A percentile compares a stretch with the other conserved stretches of the same genome.
Conservation (phyloP, 106 monocot species). For the Platanthera zijinensis region DNA sequence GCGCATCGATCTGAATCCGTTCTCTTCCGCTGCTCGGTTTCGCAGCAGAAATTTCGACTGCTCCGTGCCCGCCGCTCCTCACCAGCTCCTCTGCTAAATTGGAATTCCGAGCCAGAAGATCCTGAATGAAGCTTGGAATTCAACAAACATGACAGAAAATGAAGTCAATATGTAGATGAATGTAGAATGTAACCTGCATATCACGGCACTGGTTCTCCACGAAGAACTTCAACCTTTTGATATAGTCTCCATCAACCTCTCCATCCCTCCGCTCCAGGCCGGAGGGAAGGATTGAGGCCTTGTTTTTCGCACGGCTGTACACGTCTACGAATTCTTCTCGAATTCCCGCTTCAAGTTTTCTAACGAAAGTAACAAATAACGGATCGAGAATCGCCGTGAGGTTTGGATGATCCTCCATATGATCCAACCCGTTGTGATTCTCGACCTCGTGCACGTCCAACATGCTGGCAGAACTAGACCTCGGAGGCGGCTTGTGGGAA, state of each 20-base stretch:
- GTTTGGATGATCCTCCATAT: conserved; percentile 55
- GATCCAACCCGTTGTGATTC: conserved; percentile 22
- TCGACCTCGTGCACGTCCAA: conserved; percentile 43
- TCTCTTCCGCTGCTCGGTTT: conserved; percentile 56
- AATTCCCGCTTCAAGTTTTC: conserved; percentile 53
- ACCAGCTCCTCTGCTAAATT: conserved; percentile 84
- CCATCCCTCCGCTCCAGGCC: conserved; percentile 79
- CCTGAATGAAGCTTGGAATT: conserved; percentile 24
- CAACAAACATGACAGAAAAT: neutral
- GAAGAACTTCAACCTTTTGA: conserved; percentile 71
- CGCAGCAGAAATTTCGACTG: conserved; percentile 23
- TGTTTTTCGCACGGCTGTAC: conserved; percentile 61
- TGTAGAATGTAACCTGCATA: conserved; percentile 61
- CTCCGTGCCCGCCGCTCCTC: conserved; percentile 22
- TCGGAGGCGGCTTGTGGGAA: conserved; percentile 37
- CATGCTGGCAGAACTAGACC: conserved; percentile 58
- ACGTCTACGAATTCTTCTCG: conserved; percentile 69
- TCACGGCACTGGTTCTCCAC: conserved; percentile 85
- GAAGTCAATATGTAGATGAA: neutral
- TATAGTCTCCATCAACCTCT: conserved; percentile 68
- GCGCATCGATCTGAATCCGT: conserved; percentile 46
- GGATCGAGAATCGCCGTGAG: conserved; percentile 55
- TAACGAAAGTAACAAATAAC: conserved; percentile 44
- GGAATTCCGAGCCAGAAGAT: conserved; percentile 71
- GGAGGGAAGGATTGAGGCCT: conserved; percentile 52